Evolutionary conservation across 441 rosid genomes (phyloP).

Genomic region (Gossypium schwendimanii): DNA sequence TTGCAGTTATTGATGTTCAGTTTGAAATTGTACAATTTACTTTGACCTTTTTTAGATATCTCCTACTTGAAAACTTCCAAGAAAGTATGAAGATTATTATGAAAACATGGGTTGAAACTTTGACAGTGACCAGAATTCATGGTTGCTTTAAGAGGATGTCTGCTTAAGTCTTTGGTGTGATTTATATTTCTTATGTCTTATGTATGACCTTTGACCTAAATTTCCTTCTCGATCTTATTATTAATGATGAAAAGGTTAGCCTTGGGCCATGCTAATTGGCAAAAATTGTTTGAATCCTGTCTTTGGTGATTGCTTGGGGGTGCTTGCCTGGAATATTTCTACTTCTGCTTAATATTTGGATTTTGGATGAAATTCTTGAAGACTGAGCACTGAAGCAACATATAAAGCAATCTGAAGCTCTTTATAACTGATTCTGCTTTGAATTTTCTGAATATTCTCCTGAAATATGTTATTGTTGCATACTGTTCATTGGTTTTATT

Average conservation of each 20-base stretch:
- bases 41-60: neutral
- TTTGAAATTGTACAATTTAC: neutral
- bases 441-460: neutral
- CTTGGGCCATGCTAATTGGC: neutral
- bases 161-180: neutral
- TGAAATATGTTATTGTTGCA: neutral
- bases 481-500: neutral
- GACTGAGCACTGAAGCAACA: neutral
- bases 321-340: neutral
- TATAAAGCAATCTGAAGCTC: neutral
- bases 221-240: neutral
- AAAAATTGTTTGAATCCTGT: neutral
- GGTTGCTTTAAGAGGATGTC: neutral
- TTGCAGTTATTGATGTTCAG: neutral
- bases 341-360: neutral
- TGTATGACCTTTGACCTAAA: neutral
- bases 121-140: neutral
- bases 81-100: neutral
- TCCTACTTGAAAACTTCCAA: neutral
- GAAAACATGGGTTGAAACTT: neutral
- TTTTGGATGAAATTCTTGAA: constrained; percentile 7
- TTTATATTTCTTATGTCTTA: neutral
- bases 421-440: neutral
- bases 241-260: neutral
- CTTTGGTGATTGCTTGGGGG: neutral